phyloP scores from a whole-genome alignment of 2,329 filamentous ascomycete species.

The Ophiostoma australiae region DNA sequence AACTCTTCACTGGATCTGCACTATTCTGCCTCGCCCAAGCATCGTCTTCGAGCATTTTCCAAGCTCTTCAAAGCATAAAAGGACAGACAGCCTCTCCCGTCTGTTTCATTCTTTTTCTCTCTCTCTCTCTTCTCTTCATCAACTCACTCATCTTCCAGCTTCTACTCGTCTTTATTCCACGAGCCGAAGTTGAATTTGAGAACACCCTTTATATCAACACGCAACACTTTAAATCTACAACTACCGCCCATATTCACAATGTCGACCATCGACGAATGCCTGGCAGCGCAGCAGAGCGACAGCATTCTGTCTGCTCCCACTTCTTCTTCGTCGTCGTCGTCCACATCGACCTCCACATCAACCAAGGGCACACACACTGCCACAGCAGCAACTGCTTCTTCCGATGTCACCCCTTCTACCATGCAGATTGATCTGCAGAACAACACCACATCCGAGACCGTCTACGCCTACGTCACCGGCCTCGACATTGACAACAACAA shows the following conservation, averaged over 20 bases:
- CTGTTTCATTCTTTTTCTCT: background rate
- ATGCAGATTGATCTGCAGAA: constrained; percentile 62
- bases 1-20: background rate
- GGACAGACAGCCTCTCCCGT: background rate
- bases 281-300: constrained; percentile 30
- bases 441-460: constrained; percentile 54
- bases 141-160: constrained; percentile 1
- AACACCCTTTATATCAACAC: background rate
- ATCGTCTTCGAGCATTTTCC: background rate
- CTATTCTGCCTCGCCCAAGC: background rate
- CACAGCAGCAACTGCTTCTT: background rate
- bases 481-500: constrained; percentile 55
- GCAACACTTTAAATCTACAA: background rate
- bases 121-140: background rate
- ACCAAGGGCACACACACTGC: background rate
- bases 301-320: constrained; percentile 30
- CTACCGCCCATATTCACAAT: constrained; percentile 25
- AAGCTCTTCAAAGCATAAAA: constrained; percentile 9
- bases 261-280: constrained; percentile 31
- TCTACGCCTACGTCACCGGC: constrained; percentile 69
- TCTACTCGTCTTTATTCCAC: constrained; percentile 3
- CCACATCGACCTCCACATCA: background rate
- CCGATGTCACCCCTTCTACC: constrained; percentile 34
- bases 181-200: background rate
- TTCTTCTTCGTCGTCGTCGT: background rate